These are phyloP conservation scores for Barbarea vulgaris DNA, from an alignment of 345 rosid genomes.

Conservation along the genomic window DNA sequence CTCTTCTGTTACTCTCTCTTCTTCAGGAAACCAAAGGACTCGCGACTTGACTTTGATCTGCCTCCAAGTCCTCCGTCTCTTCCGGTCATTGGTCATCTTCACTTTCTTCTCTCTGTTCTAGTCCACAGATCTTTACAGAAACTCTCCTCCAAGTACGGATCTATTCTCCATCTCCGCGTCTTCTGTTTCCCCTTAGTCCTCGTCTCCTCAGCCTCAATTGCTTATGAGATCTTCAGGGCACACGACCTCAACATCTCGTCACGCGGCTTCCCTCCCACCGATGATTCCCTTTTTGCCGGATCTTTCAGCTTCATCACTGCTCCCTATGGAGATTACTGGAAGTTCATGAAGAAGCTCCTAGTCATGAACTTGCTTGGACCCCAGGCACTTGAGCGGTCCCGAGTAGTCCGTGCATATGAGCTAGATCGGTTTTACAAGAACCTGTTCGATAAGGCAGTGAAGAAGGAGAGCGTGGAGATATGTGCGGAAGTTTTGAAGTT, in stretches of 20 bases:
- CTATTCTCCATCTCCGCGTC: slow-evolving; percentile 22
- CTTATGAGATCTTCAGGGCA: slow-evolving; percentile 15
- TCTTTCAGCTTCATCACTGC: not conserved
- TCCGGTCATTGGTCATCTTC: slow-evolving; percentile 20
- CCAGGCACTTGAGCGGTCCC: not conserved
- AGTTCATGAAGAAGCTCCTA: slow-evolving; percentile 37
- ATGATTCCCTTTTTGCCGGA: not conserved
- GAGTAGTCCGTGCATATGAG: slow-evolving; percentile 9
- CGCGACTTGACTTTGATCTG: not conserved
- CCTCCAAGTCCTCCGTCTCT: slow-evolving; percentile 24
- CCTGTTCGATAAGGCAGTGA: slow-evolving; percentile 11
- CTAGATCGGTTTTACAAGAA: not conserved
- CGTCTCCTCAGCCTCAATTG: slow-evolving; percentile 14
- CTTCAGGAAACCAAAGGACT: not conserved
- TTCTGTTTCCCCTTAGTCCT: not conserved
- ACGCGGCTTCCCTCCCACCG: not conserved
- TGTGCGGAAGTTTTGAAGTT: not conserved
- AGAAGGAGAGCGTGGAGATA: slow-evolving; percentile 15
- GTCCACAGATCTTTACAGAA: slow-evolving; percentile 1
- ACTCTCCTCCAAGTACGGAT: slow-evolving; percentile 16
- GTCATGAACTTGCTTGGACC: slow-evolving; percentile 19
- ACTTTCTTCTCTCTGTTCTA: not conserved
- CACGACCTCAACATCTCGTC: slow-evolving; percentile 23
- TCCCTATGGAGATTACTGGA: slow-evolving; percentile 31
- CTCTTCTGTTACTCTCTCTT: slow-evolving; percentile 7